phyloP scores from a whole-genome alignment of 1,284 basidiomycete genomes.

The Salmacisia buchloeana region DNA sequence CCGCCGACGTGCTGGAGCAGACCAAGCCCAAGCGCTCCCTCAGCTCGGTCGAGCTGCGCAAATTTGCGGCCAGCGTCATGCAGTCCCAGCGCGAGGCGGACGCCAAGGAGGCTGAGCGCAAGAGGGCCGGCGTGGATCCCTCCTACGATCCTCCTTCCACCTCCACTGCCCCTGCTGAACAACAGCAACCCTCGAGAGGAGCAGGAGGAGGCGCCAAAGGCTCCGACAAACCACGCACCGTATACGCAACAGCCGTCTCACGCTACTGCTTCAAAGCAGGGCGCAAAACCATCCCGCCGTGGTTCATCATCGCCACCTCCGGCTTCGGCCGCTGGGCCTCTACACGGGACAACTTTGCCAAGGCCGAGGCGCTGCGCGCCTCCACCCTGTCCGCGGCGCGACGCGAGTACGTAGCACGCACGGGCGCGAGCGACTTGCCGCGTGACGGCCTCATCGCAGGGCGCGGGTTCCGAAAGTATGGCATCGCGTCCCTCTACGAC shows the following conservation, averaged over 20 bases:
- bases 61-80: not conserved
- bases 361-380: constrained; percentile 26
- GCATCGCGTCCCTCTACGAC: constrained; percentile 16
- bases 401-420: not conserved
- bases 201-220: too few species aligned
- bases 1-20: constrained; percentile 4
- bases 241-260: constrained; percentile 34
- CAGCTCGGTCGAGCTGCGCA: not conserved
- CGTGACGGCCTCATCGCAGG: not conserved
- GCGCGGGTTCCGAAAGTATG: constrained; percentile 13
- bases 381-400: not conserved
- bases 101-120: not conserved
- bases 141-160: too few species aligned
- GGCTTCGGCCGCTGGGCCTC: constrained; percentile 28
- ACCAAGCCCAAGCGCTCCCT: constrained; percentile 4
- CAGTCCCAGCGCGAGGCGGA: constrained; percentile 6
- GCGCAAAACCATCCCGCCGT: constrained; percentile 38
- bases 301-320: constrained; percentile 33
- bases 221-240: too few species aligned
- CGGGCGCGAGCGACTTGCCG: not conserved
- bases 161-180: too few species aligned
- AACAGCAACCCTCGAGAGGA: too few species aligned
- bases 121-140: too few species aligned
- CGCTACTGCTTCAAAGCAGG: constrained; percentile 35
- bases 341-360: constrained; percentile 33